Conservation (phyloP, 257 asterid species). For the Primulina tabacum region DNA sequence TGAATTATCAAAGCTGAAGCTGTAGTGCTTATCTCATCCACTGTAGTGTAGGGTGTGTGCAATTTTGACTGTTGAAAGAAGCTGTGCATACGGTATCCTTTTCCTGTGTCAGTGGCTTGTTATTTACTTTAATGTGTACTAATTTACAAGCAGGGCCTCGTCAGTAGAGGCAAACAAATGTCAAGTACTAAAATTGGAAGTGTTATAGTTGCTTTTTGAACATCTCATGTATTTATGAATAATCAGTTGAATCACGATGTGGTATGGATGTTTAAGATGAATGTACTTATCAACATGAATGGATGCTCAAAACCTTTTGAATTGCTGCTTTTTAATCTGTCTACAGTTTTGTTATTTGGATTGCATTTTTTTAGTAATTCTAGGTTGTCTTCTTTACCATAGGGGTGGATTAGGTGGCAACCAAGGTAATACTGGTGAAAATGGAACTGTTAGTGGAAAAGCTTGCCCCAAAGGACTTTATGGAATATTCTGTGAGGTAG, state of each 20-base stretch:
- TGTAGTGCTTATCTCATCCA: neutral
- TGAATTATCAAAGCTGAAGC: neutral
- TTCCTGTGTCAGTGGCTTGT: neutral
- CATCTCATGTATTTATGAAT: neutral
- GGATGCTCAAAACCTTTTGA: neutral
- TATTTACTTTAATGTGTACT: neutral
- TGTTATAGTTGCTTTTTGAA: slow-evolving; percentile 9
- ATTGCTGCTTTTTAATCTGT: neutral
- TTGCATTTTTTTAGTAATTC: slow-evolving; percentile 14
- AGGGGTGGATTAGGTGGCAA: slow-evolving; percentile 92
- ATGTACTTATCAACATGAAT: neutral
- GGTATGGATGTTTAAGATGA: neutral
- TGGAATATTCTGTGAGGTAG: slow-evolving; percentile 88
- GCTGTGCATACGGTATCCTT: neutral
- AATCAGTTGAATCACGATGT: neutral
- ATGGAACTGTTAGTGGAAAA: slow-evolving; percentile 87
- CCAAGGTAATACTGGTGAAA: slow-evolving; percentile 66
- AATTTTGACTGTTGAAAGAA: neutral
- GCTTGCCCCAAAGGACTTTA: slow-evolving; percentile 95
- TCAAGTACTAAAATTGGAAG: neutral
- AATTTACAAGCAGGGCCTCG: neutral
- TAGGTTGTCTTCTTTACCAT: slow-evolving; percentile 26
- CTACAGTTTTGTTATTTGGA: slow-evolving; percentile 4
- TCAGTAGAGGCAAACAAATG: neutral
- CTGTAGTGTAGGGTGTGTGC: neutral